A percentile compares a stretch with the other conserved stretches of the same genome.
Evolutionary conservation across 176 grass and related monocot genomes (phyloP).

Genomic region (Zea luxurians): DNA sequence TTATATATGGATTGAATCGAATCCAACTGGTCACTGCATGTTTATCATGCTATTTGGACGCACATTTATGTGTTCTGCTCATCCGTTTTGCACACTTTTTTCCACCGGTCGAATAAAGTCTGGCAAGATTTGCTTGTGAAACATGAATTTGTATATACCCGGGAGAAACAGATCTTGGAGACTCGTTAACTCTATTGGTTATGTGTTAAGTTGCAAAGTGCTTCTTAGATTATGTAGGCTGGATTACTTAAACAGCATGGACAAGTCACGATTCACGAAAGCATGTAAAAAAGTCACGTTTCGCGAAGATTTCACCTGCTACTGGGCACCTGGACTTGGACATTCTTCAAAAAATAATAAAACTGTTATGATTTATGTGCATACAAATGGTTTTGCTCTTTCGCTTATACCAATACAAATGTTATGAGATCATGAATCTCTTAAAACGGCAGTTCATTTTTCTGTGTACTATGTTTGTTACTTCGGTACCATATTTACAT

Average conservation of each 20-base stretch:
- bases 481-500: not conserved
- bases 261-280: not conserved
- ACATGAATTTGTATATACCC: slow-evolving; percentile 1
- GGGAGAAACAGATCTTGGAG: not conserved
- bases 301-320: not conserved
- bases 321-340: not conserved
- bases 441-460: not conserved
- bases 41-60: slow-evolving; percentile 22
- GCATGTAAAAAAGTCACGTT: not conserved
- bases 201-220: slow-evolving; percentile 1
- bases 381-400: slow-evolving; percentile 1
- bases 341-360: not conserved
- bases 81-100: slow-evolving; percentile 7
- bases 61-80: slow-evolving; percentile 14
- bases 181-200: not conserved
- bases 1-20: too few relatives aligned
- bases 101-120: slow-evolving; percentile 5
- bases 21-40: too few relatives aligned
- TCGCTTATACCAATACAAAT: not conserved
- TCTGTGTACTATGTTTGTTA: not conserved
- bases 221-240: not conserved
- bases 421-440: not conserved
- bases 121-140: slow-evolving; percentile 5
- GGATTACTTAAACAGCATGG: not conserved
- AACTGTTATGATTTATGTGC: not conserved